phyloP scores from a whole-genome alignment of 345 rosid species.

The Murraya paniculata region DNA sequence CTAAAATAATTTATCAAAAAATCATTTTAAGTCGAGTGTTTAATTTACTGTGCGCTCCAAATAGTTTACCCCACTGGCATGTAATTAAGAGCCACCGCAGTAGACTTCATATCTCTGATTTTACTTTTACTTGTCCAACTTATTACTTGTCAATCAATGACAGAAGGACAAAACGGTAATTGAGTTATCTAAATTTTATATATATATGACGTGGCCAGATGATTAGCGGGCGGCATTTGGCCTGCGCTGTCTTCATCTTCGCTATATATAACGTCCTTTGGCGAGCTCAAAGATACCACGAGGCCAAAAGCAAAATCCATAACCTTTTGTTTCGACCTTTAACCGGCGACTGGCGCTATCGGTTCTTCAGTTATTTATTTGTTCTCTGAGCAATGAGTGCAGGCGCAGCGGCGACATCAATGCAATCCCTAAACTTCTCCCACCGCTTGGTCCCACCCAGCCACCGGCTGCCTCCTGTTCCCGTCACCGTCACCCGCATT shows the following conservation, averaged over 20 bases:
- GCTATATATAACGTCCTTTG: neutral
- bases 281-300: too few species aligned
- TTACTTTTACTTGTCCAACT: too few species aligned
- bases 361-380: neutral
- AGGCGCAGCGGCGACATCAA: slow-evolving; percentile 14
- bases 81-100: too few species aligned
- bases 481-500: slow-evolving; percentile 21
- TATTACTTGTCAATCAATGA: too few species aligned
- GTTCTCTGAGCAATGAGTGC: slow-evolving; percentile 12
- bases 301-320: neutral
- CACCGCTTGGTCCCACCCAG: slow-evolving; percentile 19
- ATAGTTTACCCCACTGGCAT: too few species aligned
- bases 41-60: too few species aligned
- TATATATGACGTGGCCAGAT: neutral
- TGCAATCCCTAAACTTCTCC: slow-evolving; percentile 32
- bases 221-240: neutral
- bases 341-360: neutral
- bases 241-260: neutral
- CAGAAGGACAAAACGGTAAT: too few species aligned
- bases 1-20: too few species aligned
- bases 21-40: too few species aligned
- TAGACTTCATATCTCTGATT: too few species aligned
- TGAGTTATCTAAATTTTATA: neutral
- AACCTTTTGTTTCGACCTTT: neutral
- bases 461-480: slow-evolving; percentile 18